Evolutionary conservation across 805 yeast species (phyloP).

Genomic region (Barnettozyma wickerhamii): DNA sequence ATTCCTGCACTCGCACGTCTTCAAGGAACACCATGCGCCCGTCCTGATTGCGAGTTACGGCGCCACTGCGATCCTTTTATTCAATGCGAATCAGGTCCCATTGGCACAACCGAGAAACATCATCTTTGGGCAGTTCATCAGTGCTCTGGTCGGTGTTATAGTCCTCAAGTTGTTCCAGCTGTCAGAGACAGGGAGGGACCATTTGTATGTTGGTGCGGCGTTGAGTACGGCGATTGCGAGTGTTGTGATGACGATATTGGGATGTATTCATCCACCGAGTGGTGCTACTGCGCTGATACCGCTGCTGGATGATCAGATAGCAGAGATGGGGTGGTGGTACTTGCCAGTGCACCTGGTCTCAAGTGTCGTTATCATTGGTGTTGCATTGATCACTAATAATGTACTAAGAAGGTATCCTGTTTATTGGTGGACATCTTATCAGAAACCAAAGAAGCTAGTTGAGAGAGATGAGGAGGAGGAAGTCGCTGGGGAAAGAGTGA

Average conservation of each 20-base stretch:
- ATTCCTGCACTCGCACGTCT: slow-evolving; percentile 35
- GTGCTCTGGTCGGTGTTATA: slow-evolving; percentile 51
- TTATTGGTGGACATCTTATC: slow-evolving; percentile 49
- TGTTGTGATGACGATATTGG: slow-evolving; percentile 47
- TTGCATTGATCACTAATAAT: slow-evolving; percentile 53
- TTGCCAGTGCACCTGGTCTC: slow-evolving; percentile 51
- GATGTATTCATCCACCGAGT: slow-evolving; percentile 67
- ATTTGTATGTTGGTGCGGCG: slow-evolving; percentile 57
- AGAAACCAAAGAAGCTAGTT: slow-evolving; percentile 1
- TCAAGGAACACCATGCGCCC: slow-evolving; percentile 39
- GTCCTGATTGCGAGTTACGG: slow-evolving; percentile 53
- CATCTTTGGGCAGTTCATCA: slow-evolving; percentile 49
- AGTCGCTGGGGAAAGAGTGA: not conserved
- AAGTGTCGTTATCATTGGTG: slow-evolving; percentile 41
- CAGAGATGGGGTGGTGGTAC: slow-evolving; percentile 62
- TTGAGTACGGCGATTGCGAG: slow-evolving; percentile 51
- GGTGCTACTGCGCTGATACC: slow-evolving; percentile 68
- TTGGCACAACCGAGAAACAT: slow-evolving; percentile 63
- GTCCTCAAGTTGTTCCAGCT: slow-evolving; percentile 50
- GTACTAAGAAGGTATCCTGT: slow-evolving; percentile 48
- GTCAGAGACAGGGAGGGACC: slow-evolving; percentile 35
- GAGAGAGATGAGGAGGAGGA: not conserved
- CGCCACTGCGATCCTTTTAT: slow-evolving; percentile 57
- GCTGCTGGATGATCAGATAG: slow-evolving; percentile 38
- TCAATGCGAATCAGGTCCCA: slow-evolving; percentile 52